Conservation (phyloP, 805 yeast genomes). For the Metschnikowia matae region DNA sequence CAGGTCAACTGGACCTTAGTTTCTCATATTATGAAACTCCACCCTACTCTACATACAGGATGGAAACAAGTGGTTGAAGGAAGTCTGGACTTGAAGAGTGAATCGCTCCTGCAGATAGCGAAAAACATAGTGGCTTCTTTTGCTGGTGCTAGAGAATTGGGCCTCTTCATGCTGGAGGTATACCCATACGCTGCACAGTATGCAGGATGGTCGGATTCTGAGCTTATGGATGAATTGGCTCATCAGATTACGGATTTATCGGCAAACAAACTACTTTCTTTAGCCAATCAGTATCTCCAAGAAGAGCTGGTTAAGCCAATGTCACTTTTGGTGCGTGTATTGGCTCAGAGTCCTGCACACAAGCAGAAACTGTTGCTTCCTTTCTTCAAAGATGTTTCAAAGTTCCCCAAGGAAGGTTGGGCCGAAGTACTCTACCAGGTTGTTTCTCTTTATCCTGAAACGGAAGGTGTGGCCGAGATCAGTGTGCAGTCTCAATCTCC, state of each 20-base stretch:
- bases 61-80: conserved; percentile 29
- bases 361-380: conserved; percentile 13
- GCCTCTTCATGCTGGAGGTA: conserved; percentile 39
- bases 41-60: conserved; percentile 54
- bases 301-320: conserved; percentile 5
- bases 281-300: conserved; percentile 6
- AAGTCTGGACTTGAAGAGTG: background rate
- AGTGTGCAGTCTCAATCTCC: background rate
- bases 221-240: conserved; percentile 37
- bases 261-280: conserved; percentile 36
- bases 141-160: conserved; percentile 55
- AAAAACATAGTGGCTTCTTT: conserved; percentile 43
- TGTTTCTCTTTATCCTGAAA: conserved; percentile 38
- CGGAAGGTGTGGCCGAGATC: conserved; percentile 14
- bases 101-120: conserved; percentile 15
- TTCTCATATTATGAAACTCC: conserved; percentile 46
- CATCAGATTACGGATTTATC: conserved; percentile 44
- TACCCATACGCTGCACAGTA: conserved; percentile 36
- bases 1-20: conserved; percentile 44
- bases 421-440: conserved; percentile 49
- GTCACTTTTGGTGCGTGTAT: conserved; percentile 32
- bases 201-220: conserved; percentile 23
- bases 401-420: conserved; percentile 18
- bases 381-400: conserved; percentile 3
- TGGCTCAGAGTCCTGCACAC: conserved; percentile 28